Evolutionary conservation across 768 basidiomycete genomes (phyloP).

Genomic region (Xerocomellus chrysenteron): DNA sequence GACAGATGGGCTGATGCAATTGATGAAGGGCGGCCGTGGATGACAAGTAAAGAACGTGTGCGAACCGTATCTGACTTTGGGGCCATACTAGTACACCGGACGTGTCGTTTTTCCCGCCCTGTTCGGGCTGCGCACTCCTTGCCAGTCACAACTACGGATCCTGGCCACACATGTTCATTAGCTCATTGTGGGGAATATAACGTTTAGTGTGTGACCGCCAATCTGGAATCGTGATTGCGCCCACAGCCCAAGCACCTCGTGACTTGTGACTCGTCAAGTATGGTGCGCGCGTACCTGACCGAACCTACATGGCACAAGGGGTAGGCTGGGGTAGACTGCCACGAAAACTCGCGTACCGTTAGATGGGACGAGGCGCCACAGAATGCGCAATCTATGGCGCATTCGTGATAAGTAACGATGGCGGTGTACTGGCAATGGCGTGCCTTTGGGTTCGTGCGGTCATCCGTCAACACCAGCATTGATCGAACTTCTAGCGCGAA

Average conservation of each 20-base stretch:
- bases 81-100: not conserved
- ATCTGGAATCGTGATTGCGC: slow-evolving; percentile 22
- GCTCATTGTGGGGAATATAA: slow-evolving; percentile 26
- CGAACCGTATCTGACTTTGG: slow-evolving; percentile 2
- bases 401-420: not conserved
- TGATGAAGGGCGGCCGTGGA: slow-evolving; percentile 5
- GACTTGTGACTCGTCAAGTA: not conserved
- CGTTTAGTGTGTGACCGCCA: slow-evolving; percentile 12
- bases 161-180: slow-evolving; percentile 16
- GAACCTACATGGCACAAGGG: not conserved
- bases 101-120: not conserved
- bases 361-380: not conserved
- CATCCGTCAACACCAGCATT: not conserved
- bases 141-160: slow-evolving; percentile 11
- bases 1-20: slow-evolving; percentile 1
- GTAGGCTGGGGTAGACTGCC: not conserved
- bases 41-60: slow-evolving; percentile 9
- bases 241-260: slow-evolving; percentile 4
- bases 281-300: slow-evolving; percentile 9
- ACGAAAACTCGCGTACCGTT: not conserved
- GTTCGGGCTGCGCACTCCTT: not conserved
- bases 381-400: not conserved
- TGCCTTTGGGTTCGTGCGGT: not conserved
- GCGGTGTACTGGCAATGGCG: not conserved
- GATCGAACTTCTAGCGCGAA: not conserved